Conservation (phyloP, 2,329 filamentous ascomycete species). For the Neoscytalidium dimidiatum region DNA sequence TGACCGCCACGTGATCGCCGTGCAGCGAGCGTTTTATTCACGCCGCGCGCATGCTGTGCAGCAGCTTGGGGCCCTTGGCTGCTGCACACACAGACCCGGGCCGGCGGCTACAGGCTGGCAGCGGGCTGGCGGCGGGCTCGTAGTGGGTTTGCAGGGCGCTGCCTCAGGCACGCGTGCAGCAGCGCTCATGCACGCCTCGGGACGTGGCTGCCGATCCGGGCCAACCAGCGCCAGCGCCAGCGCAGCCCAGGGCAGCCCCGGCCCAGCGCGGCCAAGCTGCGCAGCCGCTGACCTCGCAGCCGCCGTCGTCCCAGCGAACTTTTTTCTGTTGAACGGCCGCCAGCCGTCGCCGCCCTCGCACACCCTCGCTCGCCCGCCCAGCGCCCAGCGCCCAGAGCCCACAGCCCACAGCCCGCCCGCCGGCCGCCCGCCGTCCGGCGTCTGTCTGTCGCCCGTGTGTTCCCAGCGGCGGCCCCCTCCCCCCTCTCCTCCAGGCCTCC, state of each 20-base stretch:
- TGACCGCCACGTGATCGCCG: slow-evolving; percentile 17
- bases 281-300: background rate
- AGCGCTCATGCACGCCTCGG: slow-evolving; percentile 10
- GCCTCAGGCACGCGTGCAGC: slow-evolving; percentile 14
- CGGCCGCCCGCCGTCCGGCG: no score
- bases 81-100: slow-evolving; percentile 12
- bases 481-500: no score
- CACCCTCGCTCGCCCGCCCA: no score
- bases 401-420: no score
- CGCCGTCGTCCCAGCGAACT: background rate
- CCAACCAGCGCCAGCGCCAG: background rate
- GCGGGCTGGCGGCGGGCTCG: no score
- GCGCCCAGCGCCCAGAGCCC: no score
- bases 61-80: slow-evolving; percentile 3
- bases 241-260: background rate
- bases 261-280: background rate
- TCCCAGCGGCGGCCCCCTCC: no score
- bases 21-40: slow-evolving; percentile 15
- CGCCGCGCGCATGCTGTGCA: slow-evolving; percentile 16
- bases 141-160: no score
- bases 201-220: slow-evolving; percentile 11
- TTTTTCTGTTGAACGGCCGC: slow-evolving; percentile 12
- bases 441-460: no score
- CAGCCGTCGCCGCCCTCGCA: no score
- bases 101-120: background rate